Conservation (phyloP, 2,329 filamentous ascomycete species). For the Xylaria sp. region DNA sequence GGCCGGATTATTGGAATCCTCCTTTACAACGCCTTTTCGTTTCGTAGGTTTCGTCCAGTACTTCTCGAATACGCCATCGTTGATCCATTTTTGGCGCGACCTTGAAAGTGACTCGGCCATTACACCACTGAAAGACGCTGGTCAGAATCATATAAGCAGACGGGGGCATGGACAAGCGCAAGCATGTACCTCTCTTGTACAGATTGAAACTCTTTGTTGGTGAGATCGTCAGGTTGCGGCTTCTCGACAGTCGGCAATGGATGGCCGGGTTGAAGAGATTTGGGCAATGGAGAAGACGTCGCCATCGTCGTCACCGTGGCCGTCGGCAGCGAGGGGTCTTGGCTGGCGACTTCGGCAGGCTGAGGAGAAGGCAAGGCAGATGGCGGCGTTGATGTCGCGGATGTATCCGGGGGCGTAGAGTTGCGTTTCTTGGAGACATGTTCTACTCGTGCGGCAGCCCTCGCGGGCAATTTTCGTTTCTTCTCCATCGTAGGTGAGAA, state of each 20-base stretch:
- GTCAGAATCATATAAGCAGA: conserved; percentile 23
- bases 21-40: conserved; percentile 67
- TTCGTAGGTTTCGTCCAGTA: conserved; percentile 78
- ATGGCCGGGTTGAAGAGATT: conserved; percentile 66
- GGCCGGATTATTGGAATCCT: conserved; percentile 69
- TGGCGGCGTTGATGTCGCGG: conserved; percentile 51
- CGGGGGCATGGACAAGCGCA: background rate
- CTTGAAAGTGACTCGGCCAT: conserved; percentile 74
- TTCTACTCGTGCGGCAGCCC: conserved; percentile 66
- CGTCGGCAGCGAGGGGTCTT: conserved; percentile 32
- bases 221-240: conserved; percentile 68
- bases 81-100: conserved; percentile 76
- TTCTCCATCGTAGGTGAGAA: conserved; percentile 60
- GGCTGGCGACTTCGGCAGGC: conserved; percentile 44
- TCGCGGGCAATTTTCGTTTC: conserved; percentile 69
- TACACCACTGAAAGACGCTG: conserved; percentile 63
- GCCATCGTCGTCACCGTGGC: background rate
- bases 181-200: conserved; percentile 69
- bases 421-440: conserved; percentile 65
- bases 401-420: conserved; percentile 59
- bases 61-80: conserved; percentile 74
- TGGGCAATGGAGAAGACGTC: conserved; percentile 55
- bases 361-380: conserved; percentile 41
- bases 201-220: conserved; percentile 71
- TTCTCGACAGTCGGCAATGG: conserved; percentile 74